phyloP scores from a whole-genome alignment of 169 alveolate species.

The Haemoproteus tartakovskyi region DNA sequence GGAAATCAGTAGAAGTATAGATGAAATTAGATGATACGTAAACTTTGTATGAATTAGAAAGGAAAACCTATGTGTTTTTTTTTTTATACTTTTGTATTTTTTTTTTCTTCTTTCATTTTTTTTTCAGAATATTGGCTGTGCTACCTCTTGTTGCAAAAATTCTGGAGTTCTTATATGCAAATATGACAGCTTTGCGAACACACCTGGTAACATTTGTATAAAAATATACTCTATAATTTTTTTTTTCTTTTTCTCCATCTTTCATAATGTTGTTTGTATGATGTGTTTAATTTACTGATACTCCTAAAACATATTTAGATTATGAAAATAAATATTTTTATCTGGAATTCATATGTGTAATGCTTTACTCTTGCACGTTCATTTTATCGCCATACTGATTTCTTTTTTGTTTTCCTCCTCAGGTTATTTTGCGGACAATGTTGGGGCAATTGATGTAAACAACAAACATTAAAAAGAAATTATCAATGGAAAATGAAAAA shows the following conservation, averaged over 20 bases:
- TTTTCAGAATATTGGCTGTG: constrained; percentile 41
- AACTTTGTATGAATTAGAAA: no score
- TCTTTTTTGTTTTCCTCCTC: not conserved
- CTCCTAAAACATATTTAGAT: no score
- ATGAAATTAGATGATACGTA: not conserved
- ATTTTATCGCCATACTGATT: not conserved
- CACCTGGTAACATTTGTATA: constrained; percentile 14
- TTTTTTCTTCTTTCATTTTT: no score
- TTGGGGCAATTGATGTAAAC: constrained; percentile 38
- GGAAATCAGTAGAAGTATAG: constrained; percentile 48
- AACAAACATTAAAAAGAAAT: not conserved
- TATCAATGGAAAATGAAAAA: no score
- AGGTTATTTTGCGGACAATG: constrained; percentile 51
- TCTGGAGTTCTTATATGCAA: constrained; percentile 30
- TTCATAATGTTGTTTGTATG: no score
- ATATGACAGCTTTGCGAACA: constrained; percentile 24
- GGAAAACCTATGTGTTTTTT: constrained; percentile 2
- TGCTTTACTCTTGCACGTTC: not conserved
- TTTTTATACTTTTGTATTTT: not conserved
- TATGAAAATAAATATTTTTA: no score
- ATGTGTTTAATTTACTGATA: no score
- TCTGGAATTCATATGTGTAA: no score
- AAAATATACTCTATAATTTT: not conserved
- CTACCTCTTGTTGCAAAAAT: constrained; percentile 35
- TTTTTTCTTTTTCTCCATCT: not conserved